Conservation (phyloP, 257 asterid species). For the Agastache rugosa region DNA sequence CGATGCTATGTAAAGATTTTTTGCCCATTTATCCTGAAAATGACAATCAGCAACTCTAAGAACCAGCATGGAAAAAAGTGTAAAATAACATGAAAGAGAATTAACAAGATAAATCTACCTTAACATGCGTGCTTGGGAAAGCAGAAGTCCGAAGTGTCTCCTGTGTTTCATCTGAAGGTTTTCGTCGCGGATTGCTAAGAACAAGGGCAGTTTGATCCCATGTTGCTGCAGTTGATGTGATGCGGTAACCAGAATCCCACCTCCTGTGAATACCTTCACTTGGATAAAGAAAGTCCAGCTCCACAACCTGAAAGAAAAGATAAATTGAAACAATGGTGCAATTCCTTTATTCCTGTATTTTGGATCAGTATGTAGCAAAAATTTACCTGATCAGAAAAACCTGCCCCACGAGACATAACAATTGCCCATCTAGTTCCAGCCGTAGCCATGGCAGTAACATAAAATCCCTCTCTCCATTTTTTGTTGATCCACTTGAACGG, state of each 20-base stretch:
- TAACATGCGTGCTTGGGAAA: conserved; percentile 79
- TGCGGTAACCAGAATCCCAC: conserved; percentile 76
- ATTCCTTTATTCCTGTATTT: neutral
- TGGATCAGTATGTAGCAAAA: conserved; percentile 1
- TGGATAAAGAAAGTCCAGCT: conserved; percentile 75
- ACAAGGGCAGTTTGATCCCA: conserved; percentile 70
- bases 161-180: conserved; percentile 73
- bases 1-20: conserved; percentile 81
- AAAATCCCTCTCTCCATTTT: conserved; percentile 79
- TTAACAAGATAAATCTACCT: conserved; percentile 46
- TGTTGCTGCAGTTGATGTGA: conserved; percentile 73
- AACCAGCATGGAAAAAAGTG: neutral
- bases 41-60: conserved; percentile 3
- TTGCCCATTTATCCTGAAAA: conserved; percentile 84
- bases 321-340: conserved; percentile 8
- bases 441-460: conserved; percentile 78
- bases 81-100: neutral
- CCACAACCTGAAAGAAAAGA: conserved; percentile 56
- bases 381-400: conserved; percentile 66
- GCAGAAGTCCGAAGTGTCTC: conserved; percentile 91
- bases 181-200: conserved; percentile 68
- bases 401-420: conserved; percentile 81
- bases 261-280: conserved; percentile 80
- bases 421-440: conserved; percentile 72
- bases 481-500: conserved; percentile 80